These are phyloP conservation scores for Cairneyella variabilis DNA, from an alignment of 495 filamentous ascomycete species.

Conservation along the genomic window DNA sequence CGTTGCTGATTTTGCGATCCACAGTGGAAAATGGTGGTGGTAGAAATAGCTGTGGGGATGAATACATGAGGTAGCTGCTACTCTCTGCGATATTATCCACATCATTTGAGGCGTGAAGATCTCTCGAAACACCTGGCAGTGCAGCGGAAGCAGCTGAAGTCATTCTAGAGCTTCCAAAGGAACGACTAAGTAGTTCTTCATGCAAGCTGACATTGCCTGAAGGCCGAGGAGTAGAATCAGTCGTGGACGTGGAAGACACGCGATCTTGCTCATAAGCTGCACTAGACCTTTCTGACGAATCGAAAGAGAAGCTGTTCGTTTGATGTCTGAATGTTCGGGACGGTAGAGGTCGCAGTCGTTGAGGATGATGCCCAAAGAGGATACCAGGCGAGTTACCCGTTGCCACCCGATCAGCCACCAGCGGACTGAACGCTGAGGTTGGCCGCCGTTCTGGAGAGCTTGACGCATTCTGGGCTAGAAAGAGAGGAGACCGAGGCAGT, in stretches of 20 bases:
- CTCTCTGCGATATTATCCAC: conserved; percentile 5
- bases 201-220: conserved; percentile 12
- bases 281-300: conserved; percentile 24
- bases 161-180: conserved; percentile 19
- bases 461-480: conserved; percentile 18
- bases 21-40: conserved; percentile 38
- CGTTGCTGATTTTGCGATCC: conserved; percentile 47
- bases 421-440: conserved; percentile 18
- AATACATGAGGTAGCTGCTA: conserved; percentile 10
- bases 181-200: conserved; percentile 23
- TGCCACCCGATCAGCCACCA: conserved; percentile 15
- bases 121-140: conserved; percentile 1
- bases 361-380: conserved; percentile 22
- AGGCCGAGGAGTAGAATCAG: conserved; percentile 1
- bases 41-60: conserved; percentile 29
- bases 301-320: conserved; percentile 28
- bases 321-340: conserved; percentile 19
- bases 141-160: conserved; percentile 14
- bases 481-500: conserved; percentile 25
- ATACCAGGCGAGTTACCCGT: conserved; percentile 21
- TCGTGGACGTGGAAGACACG: conserved; percentile 12
- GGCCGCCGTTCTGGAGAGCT: conserved; percentile 20
- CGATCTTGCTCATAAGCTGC: conserved; percentile 27
- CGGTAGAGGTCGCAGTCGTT: conserved; percentile 8
- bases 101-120: no score